phyloP scores from a whole-genome alignment of 2,329 filamentous ascomycete genomes.

The Trichoderma citrinoviride region DNA sequence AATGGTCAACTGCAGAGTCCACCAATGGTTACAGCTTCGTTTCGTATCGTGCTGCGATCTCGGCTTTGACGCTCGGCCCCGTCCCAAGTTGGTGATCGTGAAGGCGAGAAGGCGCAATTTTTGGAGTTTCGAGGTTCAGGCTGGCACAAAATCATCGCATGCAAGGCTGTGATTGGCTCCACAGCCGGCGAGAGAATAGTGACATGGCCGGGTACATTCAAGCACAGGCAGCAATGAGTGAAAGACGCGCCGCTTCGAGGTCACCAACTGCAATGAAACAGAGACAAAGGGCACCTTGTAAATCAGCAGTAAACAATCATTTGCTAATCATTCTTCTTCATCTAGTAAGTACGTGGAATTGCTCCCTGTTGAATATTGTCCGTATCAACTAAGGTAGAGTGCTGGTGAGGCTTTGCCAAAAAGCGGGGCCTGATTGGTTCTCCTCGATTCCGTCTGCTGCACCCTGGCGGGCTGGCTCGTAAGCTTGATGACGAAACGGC shows the following conservation, averaged over 20 bases:
- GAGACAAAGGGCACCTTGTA: too few species aligned
- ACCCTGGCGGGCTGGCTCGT: constrained; percentile 15
- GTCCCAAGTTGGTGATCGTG: neutral
- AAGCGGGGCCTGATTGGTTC: constrained; percentile 10
- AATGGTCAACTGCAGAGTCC: too few species aligned
- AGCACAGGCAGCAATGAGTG: neutral
- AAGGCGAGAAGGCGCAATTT: neutral
- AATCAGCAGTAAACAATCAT: too few species aligned
- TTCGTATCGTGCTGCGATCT: neutral
- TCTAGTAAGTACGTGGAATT: too few species aligned
- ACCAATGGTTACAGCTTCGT: neutral
- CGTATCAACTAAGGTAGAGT: too few species aligned
- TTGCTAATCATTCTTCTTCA: too few species aligned
- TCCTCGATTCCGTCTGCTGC: constrained; percentile 12
- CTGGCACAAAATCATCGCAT: constrained; percentile 23
- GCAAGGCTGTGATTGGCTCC: constrained; percentile 23
- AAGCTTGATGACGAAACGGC: constrained; percentile 23
- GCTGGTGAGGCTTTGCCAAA: constrained; percentile 13
- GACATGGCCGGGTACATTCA: neutral
- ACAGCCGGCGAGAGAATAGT: neutral
- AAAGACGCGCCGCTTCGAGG: neutral
- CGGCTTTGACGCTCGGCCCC: neutral
- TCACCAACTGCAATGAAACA: neutral
- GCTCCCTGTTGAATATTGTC: too few species aligned
- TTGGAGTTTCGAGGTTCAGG: neutral